A percentile compares a stretch with the other conserved stretches of the same genome.
Conservation (phyloP, 2,329 filamentous ascomycete species). For the Periglandula ipomoeae region DNA sequence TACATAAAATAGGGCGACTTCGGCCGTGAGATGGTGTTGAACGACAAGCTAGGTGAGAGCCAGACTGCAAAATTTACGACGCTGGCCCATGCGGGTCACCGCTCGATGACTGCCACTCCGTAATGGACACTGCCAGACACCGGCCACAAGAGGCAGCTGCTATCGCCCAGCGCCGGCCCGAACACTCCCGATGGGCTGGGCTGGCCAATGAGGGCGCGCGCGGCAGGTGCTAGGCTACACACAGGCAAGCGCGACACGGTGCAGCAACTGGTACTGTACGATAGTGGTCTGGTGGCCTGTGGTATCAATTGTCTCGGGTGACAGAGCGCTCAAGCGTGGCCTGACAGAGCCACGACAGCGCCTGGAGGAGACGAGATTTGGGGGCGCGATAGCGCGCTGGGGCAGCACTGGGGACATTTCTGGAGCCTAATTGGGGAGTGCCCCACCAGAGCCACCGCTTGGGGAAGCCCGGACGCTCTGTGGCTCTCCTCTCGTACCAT, state of each 20-base stretch:
- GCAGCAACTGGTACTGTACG: neutral
- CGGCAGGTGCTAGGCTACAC: neutral
- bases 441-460: neutral
- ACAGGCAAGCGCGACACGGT: neutral
- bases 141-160: no score
- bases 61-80: slow-evolving; percentile 1
- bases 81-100: neutral
- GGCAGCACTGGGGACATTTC: no score
- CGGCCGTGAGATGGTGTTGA: slow-evolving; percentile 7
- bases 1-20: slow-evolving; percentile 17
- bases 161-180: neutral
- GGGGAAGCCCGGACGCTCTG: neutral
- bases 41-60: neutral
- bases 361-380: no score
- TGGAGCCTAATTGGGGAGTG: no score
- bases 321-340: no score
- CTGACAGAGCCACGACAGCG: no score
- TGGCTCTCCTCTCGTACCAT: no score
- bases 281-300: no score
- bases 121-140: no score
- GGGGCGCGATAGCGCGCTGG: no score
- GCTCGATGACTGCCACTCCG: no score
- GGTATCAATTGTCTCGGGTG: no score
- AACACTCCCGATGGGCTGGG: neutral
- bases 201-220: neutral